Evolutionary conservation across 495 filamentous ascomycete genomes (phyloP).

Genomic region (Aspergillus heteromorphus): DNA sequence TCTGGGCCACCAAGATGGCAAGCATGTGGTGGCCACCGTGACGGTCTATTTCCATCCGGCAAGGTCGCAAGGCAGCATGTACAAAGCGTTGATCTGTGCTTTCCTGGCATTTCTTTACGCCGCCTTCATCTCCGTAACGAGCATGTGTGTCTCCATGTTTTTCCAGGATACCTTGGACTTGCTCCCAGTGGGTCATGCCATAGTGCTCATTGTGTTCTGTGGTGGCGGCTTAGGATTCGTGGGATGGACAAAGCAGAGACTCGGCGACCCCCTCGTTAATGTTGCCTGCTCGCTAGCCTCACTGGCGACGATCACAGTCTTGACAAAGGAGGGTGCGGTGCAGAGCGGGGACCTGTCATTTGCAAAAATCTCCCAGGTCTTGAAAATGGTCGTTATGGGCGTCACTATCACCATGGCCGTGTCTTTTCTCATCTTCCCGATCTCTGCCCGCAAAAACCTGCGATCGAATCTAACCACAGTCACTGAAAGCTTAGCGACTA

Average conservation of each 20-base stretch:
- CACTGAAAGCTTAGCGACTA: slow-evolving; percentile 71
- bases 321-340: slow-evolving; percentile 88
- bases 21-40: slow-evolving; percentile 90
- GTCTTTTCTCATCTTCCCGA: slow-evolving; percentile 72
- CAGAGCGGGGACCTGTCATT: slow-evolving; percentile 74
- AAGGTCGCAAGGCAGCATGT: slow-evolving; percentile 83
- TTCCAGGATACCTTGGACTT: slow-evolving; percentile 61
- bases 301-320: slow-evolving; percentile 84
- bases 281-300: slow-evolving; percentile 85
- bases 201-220: slow-evolving; percentile 82
- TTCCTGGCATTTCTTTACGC: slow-evolving; percentile 78
- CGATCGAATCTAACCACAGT: slow-evolving; percentile 68
- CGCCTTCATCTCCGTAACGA: slow-evolving; percentile 70
- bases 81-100: slow-evolving; percentile 80
- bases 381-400: slow-evolving; percentile 90
- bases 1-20: slow-evolving; percentile 85
- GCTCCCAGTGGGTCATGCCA: slow-evolving; percentile 65
- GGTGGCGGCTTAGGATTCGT: slow-evolving; percentile 86
- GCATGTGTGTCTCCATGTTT: slow-evolving; percentile 79
- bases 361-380: slow-evolving; percentile 77
- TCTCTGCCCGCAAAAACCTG: slow-evolving; percentile 71
- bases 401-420: slow-evolving; percentile 69
- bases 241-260: slow-evolving; percentile 86
- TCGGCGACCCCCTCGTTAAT: slow-evolving; percentile 82
- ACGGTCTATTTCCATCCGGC: slow-evolving; percentile 98